Base-by-base conservation (phyloP, 2,329 filamentous ascomycete species). In the Sclerotinia minor region DNA sequence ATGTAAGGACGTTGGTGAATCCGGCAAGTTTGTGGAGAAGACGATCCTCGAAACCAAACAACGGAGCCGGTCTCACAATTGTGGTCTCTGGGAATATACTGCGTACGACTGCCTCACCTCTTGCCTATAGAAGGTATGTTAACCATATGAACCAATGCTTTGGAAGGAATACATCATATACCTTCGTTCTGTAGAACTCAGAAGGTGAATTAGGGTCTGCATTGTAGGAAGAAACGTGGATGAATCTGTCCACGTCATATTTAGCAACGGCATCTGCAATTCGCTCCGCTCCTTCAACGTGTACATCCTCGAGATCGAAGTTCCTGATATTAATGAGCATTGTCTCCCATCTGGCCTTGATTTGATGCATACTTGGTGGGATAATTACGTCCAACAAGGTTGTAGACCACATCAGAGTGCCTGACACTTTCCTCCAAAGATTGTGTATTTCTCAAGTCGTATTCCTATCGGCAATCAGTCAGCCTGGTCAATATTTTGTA, bases 341-440 rank as follows among this genome's bases (percentile, higher is more conserved):
- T 50, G 21, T 50, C 7, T 55, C 24, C 15, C 65, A 3, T 26
- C 55, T 15, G 19, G 15, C 55, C 26, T 35, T 53, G 38, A 13
- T 41, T 21, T 15, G 38, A 32, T 61, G 78, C 85, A 75, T 82
- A 93, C 92, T 99, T 99, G 75, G 95, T 99, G 72, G 94, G 92
- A 79, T 98, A 98, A 79, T 94, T 91, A 71, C 94, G 91, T 72
- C 95, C 95, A 76, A 97, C 85, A 75, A 99, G 84, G 81, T 99
- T 99, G 84, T 96, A 97, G 72, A 99, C 95, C 71, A 97, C 91
- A 78, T 99, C 95, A 53, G 94, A 98, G 80, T 99, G 95, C 76
- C 95, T 87, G 65, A 99, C 94, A 76, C 92, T 95, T 81, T 97
- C 94, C 79, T 99, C 95, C 75, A 99, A 95, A 41, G 94, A 98